Evolutionary conservation across 495 filamentous ascomycete genomes (phyloP).

Genomic region (Lophium mytilinum): DNA sequence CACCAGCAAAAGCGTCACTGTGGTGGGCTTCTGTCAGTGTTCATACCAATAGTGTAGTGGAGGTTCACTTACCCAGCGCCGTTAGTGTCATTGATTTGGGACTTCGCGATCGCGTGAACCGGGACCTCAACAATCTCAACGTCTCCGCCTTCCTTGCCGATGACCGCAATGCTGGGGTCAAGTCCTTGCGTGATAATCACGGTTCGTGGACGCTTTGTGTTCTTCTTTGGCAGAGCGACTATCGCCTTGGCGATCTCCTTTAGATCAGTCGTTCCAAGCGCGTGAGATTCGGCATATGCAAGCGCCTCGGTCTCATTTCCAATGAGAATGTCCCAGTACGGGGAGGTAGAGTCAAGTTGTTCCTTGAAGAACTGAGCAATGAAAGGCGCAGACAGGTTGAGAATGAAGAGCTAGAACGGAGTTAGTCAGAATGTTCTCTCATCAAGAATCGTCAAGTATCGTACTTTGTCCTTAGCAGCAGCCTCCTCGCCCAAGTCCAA

Average conservation of each 20-base stretch:
- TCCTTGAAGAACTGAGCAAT: constrained; percentile 98
- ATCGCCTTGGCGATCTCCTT: constrained; percentile 80
- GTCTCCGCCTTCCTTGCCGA: constrained; percentile 50
- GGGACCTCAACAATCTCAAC: constrained; percentile 63
- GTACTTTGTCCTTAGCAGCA: constrained; percentile 72
- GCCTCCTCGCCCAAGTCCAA: constrained; percentile 85
- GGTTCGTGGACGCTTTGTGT: constrained; percentile 65
- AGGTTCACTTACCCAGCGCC: constrained; percentile 64
- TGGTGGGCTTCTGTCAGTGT: not conserved
- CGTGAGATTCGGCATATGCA: constrained; percentile 74
- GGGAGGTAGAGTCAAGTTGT: constrained; percentile 69
- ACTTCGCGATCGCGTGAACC: constrained; percentile 66
- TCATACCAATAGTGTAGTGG: not conserved
- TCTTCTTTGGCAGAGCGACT: constrained; percentile 83
- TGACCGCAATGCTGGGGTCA: constrained; percentile 72
- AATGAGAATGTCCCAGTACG: constrained; percentile 93
- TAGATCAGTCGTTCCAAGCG: constrained; percentile 59
- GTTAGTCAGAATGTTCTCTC: not conserved
- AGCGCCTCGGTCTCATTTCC: constrained; percentile 94
- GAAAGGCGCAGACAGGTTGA: constrained; percentile 90
- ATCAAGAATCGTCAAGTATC: constrained; percentile 4
- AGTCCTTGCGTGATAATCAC: constrained; percentile 94
- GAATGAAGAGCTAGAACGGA: constrained; percentile 58
- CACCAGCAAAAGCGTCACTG: constrained; percentile 92
- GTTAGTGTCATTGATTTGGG: constrained; percentile 87